Conservation (phyloP, 139 green algal species). For the Chlorella sp. region DNA sequence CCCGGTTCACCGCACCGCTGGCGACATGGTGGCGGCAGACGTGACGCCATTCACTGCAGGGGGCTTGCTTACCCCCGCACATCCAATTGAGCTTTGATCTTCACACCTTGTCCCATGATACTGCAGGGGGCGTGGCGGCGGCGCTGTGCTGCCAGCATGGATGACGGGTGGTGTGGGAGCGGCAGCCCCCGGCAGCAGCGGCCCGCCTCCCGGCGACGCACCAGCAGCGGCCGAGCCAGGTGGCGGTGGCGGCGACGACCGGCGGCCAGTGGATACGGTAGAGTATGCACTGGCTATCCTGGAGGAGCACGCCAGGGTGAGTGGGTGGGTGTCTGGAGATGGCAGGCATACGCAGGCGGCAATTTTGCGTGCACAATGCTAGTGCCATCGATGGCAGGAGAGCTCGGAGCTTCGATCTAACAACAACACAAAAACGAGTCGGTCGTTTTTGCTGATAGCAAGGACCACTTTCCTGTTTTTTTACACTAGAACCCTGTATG, state of each 20-base stretch:
- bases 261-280: not conserved
- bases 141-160: slow-evolving; percentile 18
- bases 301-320: slow-evolving; percentile 16
- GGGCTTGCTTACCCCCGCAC: no score
- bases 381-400: no score
- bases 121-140: slow-evolving; percentile 27
- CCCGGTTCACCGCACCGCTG: no score
- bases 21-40: no score
- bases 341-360: not conserved
- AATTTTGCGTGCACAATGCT: no score
- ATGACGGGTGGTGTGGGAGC: slow-evolving; percentile 19
- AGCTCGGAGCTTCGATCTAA: not conserved
- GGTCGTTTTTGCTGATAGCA: not conserved
- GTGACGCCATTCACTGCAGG: no score
- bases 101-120: not conserved
- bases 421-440: no score
- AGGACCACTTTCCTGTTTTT: not conserved
- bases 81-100: not conserved
- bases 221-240: not conserved
- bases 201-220: not conserved
- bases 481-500: not conserved
- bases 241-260: not conserved
- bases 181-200: not conserved
- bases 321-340: not conserved
- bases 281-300: slow-evolving; percentile 22